These are phyloP conservation scores for Pyrrhoderma noxium DNA, from an alignment of 1,284 basidiomycete species.

Conservation along the genomic window DNA sequence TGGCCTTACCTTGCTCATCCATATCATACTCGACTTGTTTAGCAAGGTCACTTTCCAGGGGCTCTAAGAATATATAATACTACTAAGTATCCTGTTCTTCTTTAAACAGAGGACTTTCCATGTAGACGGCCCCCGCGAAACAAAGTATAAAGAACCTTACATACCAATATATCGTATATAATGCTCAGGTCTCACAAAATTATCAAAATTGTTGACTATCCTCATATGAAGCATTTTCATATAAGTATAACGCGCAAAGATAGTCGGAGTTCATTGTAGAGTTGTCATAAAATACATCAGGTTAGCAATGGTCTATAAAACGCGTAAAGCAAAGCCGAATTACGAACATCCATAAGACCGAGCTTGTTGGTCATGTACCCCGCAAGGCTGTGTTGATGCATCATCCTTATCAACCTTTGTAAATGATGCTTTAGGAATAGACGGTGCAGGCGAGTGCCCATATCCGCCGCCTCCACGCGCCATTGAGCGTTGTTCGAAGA, in stretches of 20 bases:
- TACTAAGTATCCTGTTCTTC: not conserved
- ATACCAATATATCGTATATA: conserved; percentile 88
- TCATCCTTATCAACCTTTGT: conserved; percentile 50
- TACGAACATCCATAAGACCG: conserved; percentile 50
- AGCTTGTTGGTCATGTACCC: conserved; percentile 46
- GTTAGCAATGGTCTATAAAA: not conserved
- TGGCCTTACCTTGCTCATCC: conserved; percentile 95
- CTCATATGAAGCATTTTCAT: conserved; percentile 15
- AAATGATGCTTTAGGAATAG: conserved; percentile 56
- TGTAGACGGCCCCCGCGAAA: not conserved
- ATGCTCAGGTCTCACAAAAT: conserved; percentile 73
- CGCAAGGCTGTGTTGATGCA: conserved; percentile 43
- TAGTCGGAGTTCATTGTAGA: too few species aligned
- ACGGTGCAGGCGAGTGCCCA: conserved; percentile 18
- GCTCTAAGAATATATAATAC: conserved; percentile 48
- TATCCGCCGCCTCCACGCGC: conserved; percentile 7
- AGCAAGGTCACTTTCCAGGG: conserved; percentile 86
- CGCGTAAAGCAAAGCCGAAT: too few species aligned
- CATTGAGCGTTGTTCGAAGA: conserved; percentile 2
- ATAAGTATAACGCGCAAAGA: too few species aligned
- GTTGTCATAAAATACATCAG: conserved; percentile 11
- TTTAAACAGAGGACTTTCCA: too few species aligned
- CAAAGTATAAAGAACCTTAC: conserved; percentile 24
- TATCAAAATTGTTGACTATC: conserved; percentile 73
- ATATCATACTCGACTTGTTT: conserved; percentile 98